A percentile compares a stretch with the other conserved stretches of the same genome.
Conservation (phyloP, 495 filamentous ascomycete species). For the Astrocystis sublimbata region DNA sequence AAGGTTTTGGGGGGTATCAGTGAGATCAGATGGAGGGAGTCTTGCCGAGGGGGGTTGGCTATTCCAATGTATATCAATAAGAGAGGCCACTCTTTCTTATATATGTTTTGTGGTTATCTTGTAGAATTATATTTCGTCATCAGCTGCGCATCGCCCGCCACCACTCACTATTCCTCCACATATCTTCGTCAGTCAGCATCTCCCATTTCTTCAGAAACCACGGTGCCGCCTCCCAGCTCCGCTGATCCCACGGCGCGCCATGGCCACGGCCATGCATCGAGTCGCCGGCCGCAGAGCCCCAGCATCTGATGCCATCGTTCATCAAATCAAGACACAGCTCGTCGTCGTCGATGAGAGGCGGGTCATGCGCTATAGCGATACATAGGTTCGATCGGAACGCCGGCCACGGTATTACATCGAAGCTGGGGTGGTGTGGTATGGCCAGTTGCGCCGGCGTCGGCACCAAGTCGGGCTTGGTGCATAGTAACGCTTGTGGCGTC, state of each 20-base stretch:
- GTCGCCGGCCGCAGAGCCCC: conserved; percentile 20
- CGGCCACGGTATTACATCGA: neutral
- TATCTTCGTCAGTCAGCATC: conserved; percentile 7
- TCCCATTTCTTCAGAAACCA: conserved; percentile 20
- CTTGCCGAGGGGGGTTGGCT: too few species aligned
- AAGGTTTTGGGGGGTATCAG: too few species aligned
- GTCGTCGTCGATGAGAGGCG: conserved; percentile 21
- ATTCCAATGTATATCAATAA: too few species aligned
- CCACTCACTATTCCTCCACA: conserved; percentile 12
- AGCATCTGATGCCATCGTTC: conserved; percentile 27
- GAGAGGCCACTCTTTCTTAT: too few species aligned
- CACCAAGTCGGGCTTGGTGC: neutral
- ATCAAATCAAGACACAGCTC: conserved; percentile 26
- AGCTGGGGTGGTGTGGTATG: conserved; percentile 1
- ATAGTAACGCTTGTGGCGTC: neutral
- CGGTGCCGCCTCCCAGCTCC: conserved; percentile 15
- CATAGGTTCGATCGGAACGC: neutral
- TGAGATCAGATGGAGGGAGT: too few species aligned
- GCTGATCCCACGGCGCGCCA: conserved; percentile 15
- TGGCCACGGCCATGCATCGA: neutral
- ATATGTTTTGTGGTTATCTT: too few species aligned
- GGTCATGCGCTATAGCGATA: conserved; percentile 4
- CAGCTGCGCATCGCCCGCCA: neutral
- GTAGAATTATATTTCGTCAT: neutral
- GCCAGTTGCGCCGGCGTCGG: neutral